Percentiles rank a stretch among this genome's conserved stretches.
These are phyloP conservation scores for Alternaria novae-zelandiae DNA, from an alignment of 2,329 filamentous ascomycete species.

Conservation along the genomic window DNA sequence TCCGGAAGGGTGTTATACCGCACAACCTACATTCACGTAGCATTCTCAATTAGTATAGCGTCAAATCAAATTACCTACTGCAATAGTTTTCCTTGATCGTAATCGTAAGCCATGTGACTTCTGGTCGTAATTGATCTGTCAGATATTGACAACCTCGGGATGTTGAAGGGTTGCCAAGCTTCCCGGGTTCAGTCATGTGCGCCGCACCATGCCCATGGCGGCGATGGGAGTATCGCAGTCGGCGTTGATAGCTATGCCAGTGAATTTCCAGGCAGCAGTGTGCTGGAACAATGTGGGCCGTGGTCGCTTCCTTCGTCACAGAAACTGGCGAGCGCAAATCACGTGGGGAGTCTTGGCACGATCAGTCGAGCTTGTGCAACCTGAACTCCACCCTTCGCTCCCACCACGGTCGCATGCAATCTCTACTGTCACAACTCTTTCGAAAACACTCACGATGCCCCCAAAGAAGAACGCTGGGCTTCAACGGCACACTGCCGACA, in stretches of 20 bases:
- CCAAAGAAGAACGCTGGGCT: neutral
- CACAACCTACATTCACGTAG: rapidly evolving
- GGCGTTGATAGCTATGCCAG: neutral
- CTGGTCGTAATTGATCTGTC: neutral
- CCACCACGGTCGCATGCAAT: neutral
- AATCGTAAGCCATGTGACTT: neutral
- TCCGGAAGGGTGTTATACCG: neutral
- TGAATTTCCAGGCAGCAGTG: neutral
- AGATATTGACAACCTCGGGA: neutral
- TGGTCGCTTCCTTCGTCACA: neutral
- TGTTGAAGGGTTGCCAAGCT: neutral
- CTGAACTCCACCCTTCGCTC: neutral
- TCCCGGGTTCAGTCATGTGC: neutral
- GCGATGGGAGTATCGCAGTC: neutral
- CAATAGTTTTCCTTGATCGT: neutral
- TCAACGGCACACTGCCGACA: neutral
- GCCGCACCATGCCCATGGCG: neutral
- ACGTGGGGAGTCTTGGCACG: neutral
- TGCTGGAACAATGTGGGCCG: neutral
- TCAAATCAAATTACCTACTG: neutral
- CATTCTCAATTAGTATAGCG: neutral
- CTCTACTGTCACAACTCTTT: neutral
- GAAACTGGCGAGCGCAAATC: neutral
- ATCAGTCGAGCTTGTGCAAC: neutral
- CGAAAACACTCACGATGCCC: neutral